Evolutionary conservation across 371 early-diverging fungal species (phyloP).

Genomic region (Batkoa obscura): DNA sequence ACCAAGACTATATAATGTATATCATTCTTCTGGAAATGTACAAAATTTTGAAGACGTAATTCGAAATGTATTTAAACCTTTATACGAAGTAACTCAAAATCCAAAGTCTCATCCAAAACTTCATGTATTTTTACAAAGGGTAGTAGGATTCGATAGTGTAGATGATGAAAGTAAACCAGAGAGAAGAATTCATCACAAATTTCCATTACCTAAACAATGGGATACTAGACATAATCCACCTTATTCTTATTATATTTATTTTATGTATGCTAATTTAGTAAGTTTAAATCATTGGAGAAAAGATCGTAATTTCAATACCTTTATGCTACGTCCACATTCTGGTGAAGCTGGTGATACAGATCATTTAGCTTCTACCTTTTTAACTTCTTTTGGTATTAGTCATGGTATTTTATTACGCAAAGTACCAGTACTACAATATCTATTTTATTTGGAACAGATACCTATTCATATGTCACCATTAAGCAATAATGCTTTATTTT

Average conservation of each 20-base stretch:
- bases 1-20: slow-evolving; percentile 87
- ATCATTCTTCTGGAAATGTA: slow-evolving; percentile 47
- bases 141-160: slow-evolving; percentile 92
- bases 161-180: slow-evolving; percentile 96
- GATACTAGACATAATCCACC: slow-evolving; percentile 66
- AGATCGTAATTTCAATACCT: slow-evolving; percentile 69
- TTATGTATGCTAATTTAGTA: slow-evolving; percentile 81
- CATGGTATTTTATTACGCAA: slow-evolving; percentile 96
- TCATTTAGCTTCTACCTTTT: slow-evolving; percentile 82
- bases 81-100: slow-evolving; percentile 83
- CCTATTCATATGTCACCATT: slow-evolving; percentile 98
- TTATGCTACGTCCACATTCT: slow-evolving; percentile 88
- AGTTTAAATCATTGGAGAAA: slow-evolving; percentile 74
- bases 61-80: slow-evolving; percentile 75
- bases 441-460: slow-evolving; percentile 89
- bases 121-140: slow-evolving; percentile 83
- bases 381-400: slow-evolving; percentile 77
- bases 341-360: slow-evolving; percentile 98
- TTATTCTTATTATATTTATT: slow-evolving; percentile 95
- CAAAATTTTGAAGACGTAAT: slow-evolving; percentile 66
- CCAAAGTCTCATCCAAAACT: slow-evolving; percentile 72
- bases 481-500: slow-evolving; percentile 94
- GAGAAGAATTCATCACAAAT: slow-evolving; percentile 59
- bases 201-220: slow-evolving; percentile 79
- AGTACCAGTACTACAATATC: slow-evolving; percentile 90